Evolutionary conservation across 805 yeast genomes (phyloP).

Genomic region (Metschnikowia lunata): DNA sequence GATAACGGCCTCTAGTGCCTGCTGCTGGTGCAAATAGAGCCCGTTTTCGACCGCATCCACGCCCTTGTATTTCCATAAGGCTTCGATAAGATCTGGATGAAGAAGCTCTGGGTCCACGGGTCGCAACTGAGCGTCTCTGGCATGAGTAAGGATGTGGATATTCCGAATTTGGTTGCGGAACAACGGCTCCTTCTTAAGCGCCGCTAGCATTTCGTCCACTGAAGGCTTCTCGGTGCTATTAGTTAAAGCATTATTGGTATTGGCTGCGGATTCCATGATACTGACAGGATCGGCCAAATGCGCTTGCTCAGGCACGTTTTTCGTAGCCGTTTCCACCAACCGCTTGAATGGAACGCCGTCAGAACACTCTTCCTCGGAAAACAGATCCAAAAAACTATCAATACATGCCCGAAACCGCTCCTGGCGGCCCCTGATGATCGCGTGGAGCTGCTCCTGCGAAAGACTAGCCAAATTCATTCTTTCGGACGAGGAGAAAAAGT

Average conservation of each 20-base stretch:
- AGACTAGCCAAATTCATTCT: conserved; percentile 49
- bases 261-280: conserved; percentile 18
- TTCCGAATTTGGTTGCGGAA: conserved; percentile 63
- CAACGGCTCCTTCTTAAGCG: conserved; percentile 43
- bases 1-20: conserved; percentile 60
- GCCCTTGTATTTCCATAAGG: conserved; percentile 46
- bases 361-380: conserved; percentile 23
- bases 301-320: conserved; percentile 45
- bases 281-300: conserved; percentile 59
- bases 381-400: conserved; percentile 12
- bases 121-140: conserved; percentile 43
- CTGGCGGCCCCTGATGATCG: conserved; percentile 56
- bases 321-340: conserved; percentile 33
- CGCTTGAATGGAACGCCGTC: conserved; percentile 38
- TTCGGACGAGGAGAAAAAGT: conserved; percentile 29
- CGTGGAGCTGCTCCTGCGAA: conserved; percentile 53
- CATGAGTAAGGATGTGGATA: conserved; percentile 42
- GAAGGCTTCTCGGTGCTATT: conserved; percentile 9
- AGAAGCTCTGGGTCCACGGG: conserved; percentile 40
- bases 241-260: neutral
- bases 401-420: conserved; percentile 39
- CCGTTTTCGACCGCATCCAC: conserved; percentile 36
- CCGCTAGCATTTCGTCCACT: conserved; percentile 42
- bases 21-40: conserved; percentile 78
- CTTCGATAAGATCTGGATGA: conserved; percentile 44